A percentile compares a stretch with the other conserved stretches of the same genome.
Evolutionary conservation across 805 yeast species (phyloP).

Genomic region (Spathaspora girioi): DNA sequence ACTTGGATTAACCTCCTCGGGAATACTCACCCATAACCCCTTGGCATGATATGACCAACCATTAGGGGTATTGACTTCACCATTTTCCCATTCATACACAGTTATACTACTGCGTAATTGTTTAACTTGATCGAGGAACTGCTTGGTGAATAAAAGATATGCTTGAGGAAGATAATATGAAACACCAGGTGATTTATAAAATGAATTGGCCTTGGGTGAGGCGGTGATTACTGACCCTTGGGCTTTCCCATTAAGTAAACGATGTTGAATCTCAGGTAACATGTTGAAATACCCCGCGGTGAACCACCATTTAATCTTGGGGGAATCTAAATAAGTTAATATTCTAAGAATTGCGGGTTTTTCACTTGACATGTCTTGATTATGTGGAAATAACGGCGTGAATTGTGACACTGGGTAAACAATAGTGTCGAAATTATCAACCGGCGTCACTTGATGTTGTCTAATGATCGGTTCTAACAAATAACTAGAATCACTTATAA

Average conservation of each 20-base stretch:
- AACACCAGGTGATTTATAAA: constrained; percentile 78
- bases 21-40: constrained; percentile 79
- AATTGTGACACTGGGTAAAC: constrained; percentile 92
- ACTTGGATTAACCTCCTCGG: constrained; percentile 57
- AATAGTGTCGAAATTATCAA: constrained; percentile 48
- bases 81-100: constrained; percentile 83
- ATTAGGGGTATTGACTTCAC: constrained; percentile 69
- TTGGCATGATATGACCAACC: constrained; percentile 99
- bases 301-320: constrained; percentile 68
- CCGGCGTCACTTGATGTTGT: constrained; percentile 32
- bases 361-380: constrained; percentile 70
- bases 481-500: constrained; percentile 52
- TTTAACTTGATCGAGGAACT: constrained; percentile 56
- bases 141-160: constrained; percentile 69
- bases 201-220: constrained; percentile 90
- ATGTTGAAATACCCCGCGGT: constrained; percentile 97
- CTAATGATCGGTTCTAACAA: constrained; percentile 58
- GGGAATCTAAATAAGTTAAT: constrained; percentile 53
- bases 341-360: constrained; percentile 63
- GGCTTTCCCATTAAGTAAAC: constrained; percentile 56
- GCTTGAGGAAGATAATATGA: constrained; percentile 84
- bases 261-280: constrained; percentile 64
- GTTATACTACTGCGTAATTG: constrained; percentile 39
- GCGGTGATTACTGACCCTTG: constrained; percentile 80
- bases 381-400: constrained; percentile 69